Evolutionary conservation across 495 filamentous ascomycete species (phyloP).

Genomic region (Lentithecium fluviatile): DNA sequence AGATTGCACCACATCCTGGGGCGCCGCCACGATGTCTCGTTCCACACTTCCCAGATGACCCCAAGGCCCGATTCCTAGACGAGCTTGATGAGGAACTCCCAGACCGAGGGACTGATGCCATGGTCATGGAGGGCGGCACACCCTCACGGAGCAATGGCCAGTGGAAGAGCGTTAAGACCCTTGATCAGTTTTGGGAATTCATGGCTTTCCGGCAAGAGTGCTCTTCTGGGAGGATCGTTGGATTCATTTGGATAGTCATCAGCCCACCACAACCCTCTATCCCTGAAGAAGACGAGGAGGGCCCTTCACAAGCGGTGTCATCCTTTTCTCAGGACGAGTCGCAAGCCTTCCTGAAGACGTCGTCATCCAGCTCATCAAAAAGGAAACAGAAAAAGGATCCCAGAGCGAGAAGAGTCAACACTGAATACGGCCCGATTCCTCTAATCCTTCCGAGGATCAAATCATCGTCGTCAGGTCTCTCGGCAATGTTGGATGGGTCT

Average conservation of each 20-base stretch:
- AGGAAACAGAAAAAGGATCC: constrained; percentile 6
- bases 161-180: constrained; percentile 77
- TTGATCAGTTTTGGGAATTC: constrained; percentile 97
- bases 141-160: constrained; percentile 54
- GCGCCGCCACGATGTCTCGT: constrained; percentile 83
- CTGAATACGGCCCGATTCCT: constrained; percentile 50
- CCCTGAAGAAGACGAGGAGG: constrained; percentile 37
- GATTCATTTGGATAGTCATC: constrained; percentile 92
- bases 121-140: constrained; percentile 38
- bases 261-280: constrained; percentile 48
- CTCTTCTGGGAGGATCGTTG: constrained; percentile 82
- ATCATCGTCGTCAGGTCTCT: constrained; percentile 32
- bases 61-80: constrained; percentile 85
- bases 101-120: constrained; percentile 44
- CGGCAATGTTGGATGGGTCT: constrained; percentile 40
- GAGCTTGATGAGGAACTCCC: constrained; percentile 81
- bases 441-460: constrained; percentile 58
- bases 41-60: constrained; percentile 91
- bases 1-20: constrained; percentile 55
- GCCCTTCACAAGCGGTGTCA: constrained; percentile 9
- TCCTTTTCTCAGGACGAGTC: constrained; percentile 17
- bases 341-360: neutral
- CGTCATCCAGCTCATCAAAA: constrained; percentile 2
- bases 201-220: constrained; percentile 98
- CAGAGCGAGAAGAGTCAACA: constrained; percentile 24